A percentile compares a stretch with the other conserved stretches of the same genome.
Evolutionary conservation across 176 grass and related monocot genomes (phyloP).

Genomic region (Saccharum officinarum): DNA sequence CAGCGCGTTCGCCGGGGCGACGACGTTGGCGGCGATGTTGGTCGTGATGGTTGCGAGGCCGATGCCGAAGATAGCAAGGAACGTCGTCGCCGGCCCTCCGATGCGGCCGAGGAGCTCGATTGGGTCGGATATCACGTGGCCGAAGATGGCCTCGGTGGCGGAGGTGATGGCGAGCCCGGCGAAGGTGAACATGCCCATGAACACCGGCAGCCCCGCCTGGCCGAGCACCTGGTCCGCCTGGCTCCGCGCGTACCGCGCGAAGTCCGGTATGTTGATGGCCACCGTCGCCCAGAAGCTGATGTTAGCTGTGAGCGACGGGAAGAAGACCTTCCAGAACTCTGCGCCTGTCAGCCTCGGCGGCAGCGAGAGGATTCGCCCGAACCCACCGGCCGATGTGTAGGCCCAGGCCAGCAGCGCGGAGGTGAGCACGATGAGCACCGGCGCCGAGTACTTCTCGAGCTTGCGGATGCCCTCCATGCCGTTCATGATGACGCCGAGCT

Average conservation of each 20-base stretch:
- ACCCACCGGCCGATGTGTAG: slow-evolving; percentile 69
- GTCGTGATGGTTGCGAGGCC: slow-evolving; percentile 91
- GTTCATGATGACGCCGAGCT: slow-evolving; percentile 65
- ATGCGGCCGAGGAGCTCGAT: slow-evolving; percentile 80
- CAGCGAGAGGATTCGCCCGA: slow-evolving; percentile 68
- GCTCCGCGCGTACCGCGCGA: slow-evolving; percentile 77
- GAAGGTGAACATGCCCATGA: slow-evolving; percentile 96
- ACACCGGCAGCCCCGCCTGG: slow-evolving; percentile 77
- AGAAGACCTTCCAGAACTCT: slow-evolving; percentile 88
- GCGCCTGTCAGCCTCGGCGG: slow-evolving; percentile 53
- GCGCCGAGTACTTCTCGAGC: slow-evolving; percentile 84
- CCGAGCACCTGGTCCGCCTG: slow-evolving; percentile 85
- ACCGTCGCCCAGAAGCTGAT: slow-evolving; percentile 97
- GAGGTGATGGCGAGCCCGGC: slow-evolving; percentile 81
- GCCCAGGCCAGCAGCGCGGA: slow-evolving; percentile 81
- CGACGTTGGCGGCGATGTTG: slow-evolving; percentile 93
- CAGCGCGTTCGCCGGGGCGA: slow-evolving; percentile 81
- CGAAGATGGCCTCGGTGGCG: slow-evolving; percentile 87
- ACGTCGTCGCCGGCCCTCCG: slow-evolving; percentile 66
- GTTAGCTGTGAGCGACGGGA: slow-evolving; percentile 90
- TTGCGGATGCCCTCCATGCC: slow-evolving; percentile 87
- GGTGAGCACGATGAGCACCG: slow-evolving; percentile 70
- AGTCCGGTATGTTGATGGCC: slow-evolving; percentile 94
- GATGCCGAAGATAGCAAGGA: slow-evolving; percentile 86
- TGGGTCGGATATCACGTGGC: slow-evolving; percentile 79